phyloP scores from a whole-genome alignment of 208 protist genomes.

The Leishmania tarentolae region DNA sequence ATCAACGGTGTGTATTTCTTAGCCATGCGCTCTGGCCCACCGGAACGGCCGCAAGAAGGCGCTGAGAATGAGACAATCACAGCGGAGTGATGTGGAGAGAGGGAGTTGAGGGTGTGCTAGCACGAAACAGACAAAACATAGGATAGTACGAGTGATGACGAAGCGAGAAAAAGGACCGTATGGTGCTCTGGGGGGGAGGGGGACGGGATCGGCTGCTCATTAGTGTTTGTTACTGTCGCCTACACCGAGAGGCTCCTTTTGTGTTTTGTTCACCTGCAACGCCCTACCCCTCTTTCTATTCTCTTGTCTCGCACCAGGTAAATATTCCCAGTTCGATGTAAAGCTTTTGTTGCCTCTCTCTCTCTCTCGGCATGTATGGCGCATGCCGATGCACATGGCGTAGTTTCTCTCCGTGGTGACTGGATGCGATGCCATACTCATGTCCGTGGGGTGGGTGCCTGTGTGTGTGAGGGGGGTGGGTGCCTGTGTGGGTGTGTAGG shows the following conservation, averaged over 20 bases:
- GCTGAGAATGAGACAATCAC: not conserved
- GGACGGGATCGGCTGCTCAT: not conserved
- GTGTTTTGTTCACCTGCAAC: not conserved
- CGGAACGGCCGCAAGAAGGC: slow-evolving; percentile 48
- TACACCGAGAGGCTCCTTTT: not conserved
- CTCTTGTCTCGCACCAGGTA: slow-evolving; percentile 1
- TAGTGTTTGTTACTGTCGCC: not conserved
- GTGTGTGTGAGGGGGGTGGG: not conserved
- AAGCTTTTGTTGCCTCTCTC: slow-evolving; percentile 4
- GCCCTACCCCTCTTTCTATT: not conserved
- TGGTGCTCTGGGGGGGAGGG: not conserved
- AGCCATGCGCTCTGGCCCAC: slow-evolving; percentile 79
- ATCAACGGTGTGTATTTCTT: slow-evolving; percentile 77
- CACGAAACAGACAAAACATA: not conserved
- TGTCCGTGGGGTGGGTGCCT: no score
- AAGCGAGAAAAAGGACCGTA: not conserved
- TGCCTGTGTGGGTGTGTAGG: not conserved
- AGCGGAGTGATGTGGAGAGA: slow-evolving; percentile 1
- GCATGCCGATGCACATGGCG: not conserved
- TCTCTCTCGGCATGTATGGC: not conserved
- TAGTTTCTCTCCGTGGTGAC: not conserved
- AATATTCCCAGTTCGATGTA: slow-evolving; percentile 2
- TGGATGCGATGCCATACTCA: not conserved
- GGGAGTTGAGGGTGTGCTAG: not conserved
- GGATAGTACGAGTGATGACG: not conserved